These are phyloP conservation scores for Artemisia tridentata DNA, from an alignment of 129 eudicot species.

Conservation along the genomic window DNA sequence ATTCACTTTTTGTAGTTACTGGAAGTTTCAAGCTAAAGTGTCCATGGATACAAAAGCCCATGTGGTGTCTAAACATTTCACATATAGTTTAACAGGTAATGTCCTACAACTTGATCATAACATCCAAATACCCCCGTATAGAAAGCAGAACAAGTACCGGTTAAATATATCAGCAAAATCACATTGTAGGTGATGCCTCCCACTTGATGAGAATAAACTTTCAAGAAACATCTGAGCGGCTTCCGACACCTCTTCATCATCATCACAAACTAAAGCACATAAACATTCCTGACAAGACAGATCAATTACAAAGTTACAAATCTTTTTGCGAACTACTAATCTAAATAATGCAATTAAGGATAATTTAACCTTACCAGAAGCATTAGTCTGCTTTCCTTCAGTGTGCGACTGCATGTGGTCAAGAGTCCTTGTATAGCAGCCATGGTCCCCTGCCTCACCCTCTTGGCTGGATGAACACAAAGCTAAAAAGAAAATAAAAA, in stretches of 20 bases:
- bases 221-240: slow-evolving; percentile 61
- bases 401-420: slow-evolving; percentile 55
- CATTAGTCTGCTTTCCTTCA: slow-evolving; percentile 77
- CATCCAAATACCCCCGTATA: too few species aligned
- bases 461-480: slow-evolving; percentile 75
- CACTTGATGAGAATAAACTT: slow-evolving; percentile 53
- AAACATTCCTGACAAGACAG: slow-evolving; percentile 63
- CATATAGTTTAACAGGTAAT: too few species aligned
- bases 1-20: too few species aligned
- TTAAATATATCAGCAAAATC: slow-evolving; percentile 64
- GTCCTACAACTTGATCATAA: too few species aligned
- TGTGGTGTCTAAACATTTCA: too few species aligned
- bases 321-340: background rate
- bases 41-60: too few species aligned
- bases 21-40: too few species aligned
- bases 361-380: slow-evolving; percentile 65
- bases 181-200: slow-evolving; percentile 37
- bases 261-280: slow-evolving; percentile 83
- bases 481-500: slow-evolving; percentile 45
- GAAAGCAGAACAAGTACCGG: slow-evolving; percentile 40
- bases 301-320: slow-evolving; percentile 1
- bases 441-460: slow-evolving; percentile 68
- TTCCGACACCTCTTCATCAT: slow-evolving; percentile 73
- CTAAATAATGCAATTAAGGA: background rate
- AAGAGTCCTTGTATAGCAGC: slow-evolving; percentile 69